Evolutionary conservation across 2,329 filamentous ascomycete species (phyloP), one percentile per base, ranked within the genome.

Genomic region (Camptophora hylomeconis): DNA sequence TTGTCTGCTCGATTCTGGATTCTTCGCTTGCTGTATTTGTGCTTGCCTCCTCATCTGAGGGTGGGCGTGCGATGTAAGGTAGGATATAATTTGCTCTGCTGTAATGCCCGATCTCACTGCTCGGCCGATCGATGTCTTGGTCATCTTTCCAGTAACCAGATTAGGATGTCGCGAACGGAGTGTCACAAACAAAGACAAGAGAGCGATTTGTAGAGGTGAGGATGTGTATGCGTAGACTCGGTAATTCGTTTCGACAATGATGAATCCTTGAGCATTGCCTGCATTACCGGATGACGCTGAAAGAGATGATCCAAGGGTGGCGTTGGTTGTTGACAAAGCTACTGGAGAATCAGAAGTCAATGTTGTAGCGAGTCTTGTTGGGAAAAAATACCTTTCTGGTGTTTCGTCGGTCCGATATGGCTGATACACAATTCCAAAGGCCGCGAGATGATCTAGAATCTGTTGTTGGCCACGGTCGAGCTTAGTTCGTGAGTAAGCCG

Each of bases 191-290:
- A 98, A 77, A 20, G 78, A 76, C 24, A 98, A 75, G 36, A 98
- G 83, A 30, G 84, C 83, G 40, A 95, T 98, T 54, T 94, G 87
- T 1, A 98, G 72, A 0, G 86, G 82, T 0, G 84, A 93, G 18
- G 80, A 78, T 5, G 92, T 95, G 60, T 98, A 98, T 17, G 89
- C 89, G 60, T 98, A 98, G 43, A 98, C 61, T 15, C 89, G 80
- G 60, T 94, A 95, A 58, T 98, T 98, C 6, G 89, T 98, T 61
- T 98, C 89, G 42, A 98, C 72, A 46, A 98, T 86, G 49, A 98
- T 83, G 60, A 83, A 89, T 38, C 86, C 86, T 14, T 40, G 42
- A 28, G 49, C 49, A 27, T 40, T 55, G 21, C 21, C 21, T 13
- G 38, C 30, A 20, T 28, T 36, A 14, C 23, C 12, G 19, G 37